Conservation (phyloP, 2,329 filamentous ascomycete genomes). For the Hypomyces rosellus region DNA sequence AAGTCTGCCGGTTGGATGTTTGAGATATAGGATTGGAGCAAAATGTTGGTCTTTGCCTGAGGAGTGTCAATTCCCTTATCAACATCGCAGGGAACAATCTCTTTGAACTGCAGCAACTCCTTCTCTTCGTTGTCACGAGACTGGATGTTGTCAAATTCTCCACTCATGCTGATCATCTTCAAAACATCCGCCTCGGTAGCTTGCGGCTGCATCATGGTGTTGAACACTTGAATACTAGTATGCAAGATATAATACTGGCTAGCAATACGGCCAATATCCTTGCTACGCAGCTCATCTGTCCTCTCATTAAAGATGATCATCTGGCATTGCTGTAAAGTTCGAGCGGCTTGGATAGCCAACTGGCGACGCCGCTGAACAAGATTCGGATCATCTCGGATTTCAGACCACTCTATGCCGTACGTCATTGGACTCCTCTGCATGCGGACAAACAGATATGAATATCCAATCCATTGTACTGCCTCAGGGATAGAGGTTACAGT, state of each 20-base stretch:
- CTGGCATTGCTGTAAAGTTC: conserved; percentile 82
- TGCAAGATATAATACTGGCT: conserved; percentile 97
- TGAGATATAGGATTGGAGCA: conserved; percentile 91
- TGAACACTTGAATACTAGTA: conserved; percentile 92
- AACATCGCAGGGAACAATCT: conserved; percentile 70
- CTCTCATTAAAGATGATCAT: conserved; percentile 99
- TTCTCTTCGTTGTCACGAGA: conserved; percentile 84
- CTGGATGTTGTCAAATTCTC: conserved; percentile 96
- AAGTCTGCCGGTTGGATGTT: conserved; percentile 86
- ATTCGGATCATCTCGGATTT: conserved; percentile 80
- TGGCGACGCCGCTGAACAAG: conserved; percentile 80
- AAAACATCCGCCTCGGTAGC: conserved; percentile 88
- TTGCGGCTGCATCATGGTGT: conserved; percentile 81
- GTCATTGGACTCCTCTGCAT: conserved; percentile 89
- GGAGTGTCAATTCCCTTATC: conserved; percentile 63
- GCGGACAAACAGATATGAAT: conserved; percentile 93
- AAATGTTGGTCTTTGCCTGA: conserved; percentile 90
- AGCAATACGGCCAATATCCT: conserved; percentile 92
- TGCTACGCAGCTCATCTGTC: conserved; percentile 87
- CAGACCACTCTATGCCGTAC: conserved; percentile 93
- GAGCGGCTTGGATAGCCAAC: conserved; percentile 81
- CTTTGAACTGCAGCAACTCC: conserved; percentile 69
- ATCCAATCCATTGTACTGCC: conserved; percentile 94
- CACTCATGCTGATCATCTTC: conserved; percentile 95
- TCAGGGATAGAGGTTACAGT: conserved; percentile 93